Evolutionary conservation across 2,329 filamentous ascomycete species (phyloP).

Genomic region (Nannizziopsis barbatae): DNA sequence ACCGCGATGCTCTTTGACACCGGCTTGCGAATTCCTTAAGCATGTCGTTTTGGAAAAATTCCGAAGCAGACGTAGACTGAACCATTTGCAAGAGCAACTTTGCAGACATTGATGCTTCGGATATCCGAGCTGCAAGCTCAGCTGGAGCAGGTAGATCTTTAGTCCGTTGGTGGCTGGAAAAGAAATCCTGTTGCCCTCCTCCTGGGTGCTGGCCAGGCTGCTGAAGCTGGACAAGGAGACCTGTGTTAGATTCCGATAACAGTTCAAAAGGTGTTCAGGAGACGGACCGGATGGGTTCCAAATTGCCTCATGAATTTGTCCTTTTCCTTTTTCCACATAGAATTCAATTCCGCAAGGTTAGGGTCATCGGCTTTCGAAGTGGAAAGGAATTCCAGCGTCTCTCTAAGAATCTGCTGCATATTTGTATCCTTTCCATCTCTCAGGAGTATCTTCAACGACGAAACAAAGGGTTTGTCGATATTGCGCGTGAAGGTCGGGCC

Average conservation of each 20-base stretch:
- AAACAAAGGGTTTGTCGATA: slow-evolving; percentile 72
- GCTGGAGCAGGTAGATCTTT: slow-evolving; percentile 49
- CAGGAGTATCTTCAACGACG: slow-evolving; percentile 63
- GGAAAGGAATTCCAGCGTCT: slow-evolving; percentile 73
- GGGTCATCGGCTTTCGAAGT: slow-evolving; percentile 61
- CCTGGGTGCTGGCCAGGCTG: slow-evolving; percentile 6
- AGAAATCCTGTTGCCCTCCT: slow-evolving; percentile 15
- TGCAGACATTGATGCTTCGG: slow-evolving; percentile 82
- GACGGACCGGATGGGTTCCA: slow-evolving; percentile 34
- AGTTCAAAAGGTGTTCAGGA: background rate
- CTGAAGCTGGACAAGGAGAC: slow-evolving; percentile 1
- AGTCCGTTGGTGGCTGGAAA: slow-evolving; percentile 25
- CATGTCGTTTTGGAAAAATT: slow-evolving; percentile 73
- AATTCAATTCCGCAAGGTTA: slow-evolving; percentile 56
- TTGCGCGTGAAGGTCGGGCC: slow-evolving; percentile 84
- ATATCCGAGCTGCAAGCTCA: slow-evolving; percentile 71
- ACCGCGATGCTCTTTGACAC: slow-evolving; percentile 67
- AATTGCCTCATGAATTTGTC: slow-evolving; percentile 47
- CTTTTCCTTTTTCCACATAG: slow-evolving; percentile 89
- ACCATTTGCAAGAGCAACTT: slow-evolving; percentile 87
- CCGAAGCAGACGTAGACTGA: slow-evolving; percentile 65
- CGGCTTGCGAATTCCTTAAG: slow-evolving; percentile 85
- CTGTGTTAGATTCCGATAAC: background rate
- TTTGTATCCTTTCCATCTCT: slow-evolving; percentile 58
- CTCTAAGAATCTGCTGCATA: slow-evolving; percentile 75